phyloP scores from a whole-genome alignment of 1,139 yeast genomes.

The Diutina ranongensis region DNA sequence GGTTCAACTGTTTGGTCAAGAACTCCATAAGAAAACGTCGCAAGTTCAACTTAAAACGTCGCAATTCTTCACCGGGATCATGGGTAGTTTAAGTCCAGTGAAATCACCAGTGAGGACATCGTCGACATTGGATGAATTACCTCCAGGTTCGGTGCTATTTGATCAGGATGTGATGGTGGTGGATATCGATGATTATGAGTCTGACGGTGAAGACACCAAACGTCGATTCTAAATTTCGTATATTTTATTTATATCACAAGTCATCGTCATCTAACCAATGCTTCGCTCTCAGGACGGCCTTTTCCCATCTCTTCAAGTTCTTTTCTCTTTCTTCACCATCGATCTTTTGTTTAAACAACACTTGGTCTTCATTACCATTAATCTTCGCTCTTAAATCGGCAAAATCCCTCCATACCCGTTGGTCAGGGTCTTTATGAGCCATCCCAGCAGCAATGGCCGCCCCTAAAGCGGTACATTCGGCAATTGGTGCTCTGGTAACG shows the following conservation, averaged over 20 bases:
- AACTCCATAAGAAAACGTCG: slow-evolving; percentile 7
- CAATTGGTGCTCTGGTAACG: slow-evolving; percentile 68
- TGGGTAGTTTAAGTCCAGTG: slow-evolving; percentile 7
- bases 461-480: slow-evolving; percentile 93
- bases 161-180: slow-evolving; percentile 10
- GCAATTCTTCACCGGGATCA: slow-evolving; percentile 18
- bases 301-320: slow-evolving; percentile 71
- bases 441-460: slow-evolving; percentile 95
- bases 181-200: slow-evolving; percentile 19
- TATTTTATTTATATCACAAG: background rate
- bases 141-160: slow-evolving; percentile 8
- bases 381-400: slow-evolving; percentile 44
- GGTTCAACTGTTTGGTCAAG: background rate
- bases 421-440: slow-evolving; percentile 43
- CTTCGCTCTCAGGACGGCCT: slow-evolving; percentile 63
- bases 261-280: slow-evolving; percentile 56
- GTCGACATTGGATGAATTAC: slow-evolving; percentile 8
- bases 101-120: slow-evolving; percentile 7
- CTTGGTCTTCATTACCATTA: slow-evolving; percentile 23
- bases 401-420: slow-evolving; percentile 65
- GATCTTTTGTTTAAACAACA: slow-evolving; percentile 18
- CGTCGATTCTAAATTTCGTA: background rate
- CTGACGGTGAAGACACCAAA: background rate
- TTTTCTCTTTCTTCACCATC: slow-evolving; percentile 46
- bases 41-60: slow-evolving; percentile 8